A percentile compares a stretch with the other conserved stretches of the same genome.
These are phyloP conservation scores for Chalaropsis thielavioides DNA, from an alignment of 2,329 filamentous ascomycete species.

Conservation along the genomic window DNA sequence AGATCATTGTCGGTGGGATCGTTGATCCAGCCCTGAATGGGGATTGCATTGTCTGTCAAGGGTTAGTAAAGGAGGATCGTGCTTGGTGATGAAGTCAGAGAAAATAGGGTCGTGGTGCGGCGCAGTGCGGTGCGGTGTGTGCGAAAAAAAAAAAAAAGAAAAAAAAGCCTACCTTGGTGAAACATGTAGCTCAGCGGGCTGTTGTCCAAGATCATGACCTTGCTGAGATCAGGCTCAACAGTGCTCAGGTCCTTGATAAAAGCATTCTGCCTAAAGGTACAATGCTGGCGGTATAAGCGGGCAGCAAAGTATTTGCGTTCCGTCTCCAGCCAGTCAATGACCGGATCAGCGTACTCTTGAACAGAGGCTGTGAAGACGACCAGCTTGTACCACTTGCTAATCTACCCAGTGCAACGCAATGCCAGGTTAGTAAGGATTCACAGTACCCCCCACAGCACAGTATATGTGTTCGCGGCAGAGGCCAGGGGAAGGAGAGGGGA, in stretches of 20 bases:
- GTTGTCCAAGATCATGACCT: conserved; percentile 98
- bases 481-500: neutral
- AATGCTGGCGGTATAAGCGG: conserved; percentile 92
- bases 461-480: too few relatives aligned
- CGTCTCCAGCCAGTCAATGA: conserved; percentile 96
- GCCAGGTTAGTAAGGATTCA: conserved; percentile 19
- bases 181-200: conserved; percentile 97
- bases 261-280: conserved; percentile 84
- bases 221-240: conserved; percentile 91
- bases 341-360: conserved; percentile 95
- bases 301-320: conserved; percentile 93
- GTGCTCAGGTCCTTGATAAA: conserved; percentile 97
- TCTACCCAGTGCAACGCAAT: conserved; percentile 29
- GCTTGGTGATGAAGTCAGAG: too few relatives aligned
- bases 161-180: conserved; percentile 61
- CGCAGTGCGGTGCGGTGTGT: too few relatives aligned
- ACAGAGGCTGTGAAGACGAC: conserved; percentile 95
- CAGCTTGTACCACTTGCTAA: conserved; percentile 96
- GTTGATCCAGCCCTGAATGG: conserved; percentile 98
- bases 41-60: conserved; percentile 80
- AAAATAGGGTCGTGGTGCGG: too few relatives aligned
- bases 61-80: neutral
- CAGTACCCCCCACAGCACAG: too few relatives aligned
- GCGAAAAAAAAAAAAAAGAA: conserved; percentile 2
- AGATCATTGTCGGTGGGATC: conserved; percentile 95